Evolutionary conservation across 2,329 filamentous ascomycete species (phyloP), one percentile per base, ranked within the genome.

Genomic region (Tetracladium maxilliforme): DNA sequence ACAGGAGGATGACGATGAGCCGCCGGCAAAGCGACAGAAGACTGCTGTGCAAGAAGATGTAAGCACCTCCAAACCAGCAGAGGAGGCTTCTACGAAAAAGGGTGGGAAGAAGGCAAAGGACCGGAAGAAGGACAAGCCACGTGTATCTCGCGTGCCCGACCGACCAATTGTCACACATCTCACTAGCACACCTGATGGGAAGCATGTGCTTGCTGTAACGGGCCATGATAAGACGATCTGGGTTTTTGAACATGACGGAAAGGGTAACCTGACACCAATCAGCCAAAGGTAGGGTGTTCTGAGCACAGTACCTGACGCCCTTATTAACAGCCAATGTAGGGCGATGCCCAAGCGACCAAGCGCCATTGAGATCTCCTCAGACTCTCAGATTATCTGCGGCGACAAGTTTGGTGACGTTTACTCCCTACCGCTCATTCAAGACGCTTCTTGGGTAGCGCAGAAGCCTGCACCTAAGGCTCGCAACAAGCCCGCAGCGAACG

Each of bases 341-440:
- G 55, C 54, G 30, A 92, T 95, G 79, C 82, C 84, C 19, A 95
- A 94, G 56, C 73, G 84, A 18, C 83, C 86, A 9, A 87, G 76
- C 44, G 72, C 79, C 18, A 58, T 95, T 30, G 56, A 64, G 25
- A 52, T 94, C 26, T 71, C 77, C 6, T 56, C 68, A 19, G 75
- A 86, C 43, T 60, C 63, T 21, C 79, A 72, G 7, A 81, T 98
- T 33, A 52, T 95, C 30, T 73, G 70, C 33, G 87, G 73, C 26
- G 90, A 98, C 58, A 98, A 98, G 50, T 95, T 95, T 43, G 90
- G 90, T 36, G 90, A 98, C 47, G 87, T 94, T 32, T 95, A 93
- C 52, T 69, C 80, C 8, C 53, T 98, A 6, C 87, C 90, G 10
- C 58, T 95, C 4, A 47, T 83, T 22, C 42, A 42, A 28, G 27